Percentiles rank a stretch among this genome's conserved stretches.
Evolutionary conservation across 257 asterid genomes (phyloP).

Genomic region (Coffea eugenioides): DNA sequence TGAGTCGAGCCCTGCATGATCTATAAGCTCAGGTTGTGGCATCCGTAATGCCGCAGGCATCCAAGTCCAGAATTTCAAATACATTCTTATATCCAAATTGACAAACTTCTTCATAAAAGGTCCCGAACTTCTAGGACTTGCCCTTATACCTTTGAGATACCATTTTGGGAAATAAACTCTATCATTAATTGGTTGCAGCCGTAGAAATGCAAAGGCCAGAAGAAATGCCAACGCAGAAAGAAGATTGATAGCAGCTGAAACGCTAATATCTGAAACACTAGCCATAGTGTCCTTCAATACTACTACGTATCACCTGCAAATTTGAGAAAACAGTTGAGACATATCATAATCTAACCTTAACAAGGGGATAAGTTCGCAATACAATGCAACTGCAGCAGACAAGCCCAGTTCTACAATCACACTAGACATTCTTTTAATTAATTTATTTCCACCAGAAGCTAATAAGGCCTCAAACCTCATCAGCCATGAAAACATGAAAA

Average conservation of each 20-base stretch:
- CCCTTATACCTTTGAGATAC: conserved; percentile 71
- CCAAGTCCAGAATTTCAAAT: conserved; percentile 78
- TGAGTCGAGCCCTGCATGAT: conserved; percentile 94
- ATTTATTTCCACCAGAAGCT: not conserved
- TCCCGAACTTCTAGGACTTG: conserved; percentile 55
- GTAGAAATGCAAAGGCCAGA: conserved; percentile 63
- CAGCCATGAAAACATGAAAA: not conserved
- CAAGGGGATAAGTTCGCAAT: not conserved
- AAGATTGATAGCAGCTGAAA: conserved; percentile 72
- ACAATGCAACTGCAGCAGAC: not conserved
- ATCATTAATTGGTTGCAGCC: conserved; percentile 75
- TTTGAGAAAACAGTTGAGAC: conserved; percentile 15
- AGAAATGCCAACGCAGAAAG: conserved; percentile 76
- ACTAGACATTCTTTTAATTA: not conserved
- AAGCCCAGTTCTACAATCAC: not conserved
- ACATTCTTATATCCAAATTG: conserved; percentile 46
- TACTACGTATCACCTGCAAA: conserved; percentile 31
- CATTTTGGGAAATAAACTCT: conserved; percentile 88
- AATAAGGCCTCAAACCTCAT: not conserved
- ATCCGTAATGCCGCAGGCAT: conserved; percentile 83
- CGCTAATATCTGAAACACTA: conserved; percentile 54
- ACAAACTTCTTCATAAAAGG: conserved; percentile 40
- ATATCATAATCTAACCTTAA: not conserved
- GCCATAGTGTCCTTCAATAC: conserved; percentile 51
- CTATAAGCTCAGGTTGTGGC: conserved; percentile 84